Evolutionary conservation across 2,329 filamentous ascomycete genomes (phyloP).

Genomic region (Colletotrichum filicis): DNA sequence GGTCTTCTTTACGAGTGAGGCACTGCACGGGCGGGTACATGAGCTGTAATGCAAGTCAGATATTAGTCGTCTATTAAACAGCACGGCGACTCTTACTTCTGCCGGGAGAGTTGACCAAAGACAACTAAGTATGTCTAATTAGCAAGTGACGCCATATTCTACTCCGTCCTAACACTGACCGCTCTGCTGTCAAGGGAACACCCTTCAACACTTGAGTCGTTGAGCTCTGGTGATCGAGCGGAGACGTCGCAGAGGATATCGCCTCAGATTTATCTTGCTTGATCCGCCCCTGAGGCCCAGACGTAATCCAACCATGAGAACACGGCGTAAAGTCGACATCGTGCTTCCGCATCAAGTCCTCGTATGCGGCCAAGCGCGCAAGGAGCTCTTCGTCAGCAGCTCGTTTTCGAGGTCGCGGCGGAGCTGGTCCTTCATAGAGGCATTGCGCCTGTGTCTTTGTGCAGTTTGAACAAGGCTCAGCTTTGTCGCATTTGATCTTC

Average conservation of each 20-base stretch:
- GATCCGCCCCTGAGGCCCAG: constrained; percentile 1
- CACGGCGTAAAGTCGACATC: constrained; percentile 38
- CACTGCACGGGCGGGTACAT: constrained; percentile 36
- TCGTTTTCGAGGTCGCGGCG: constrained; percentile 40
- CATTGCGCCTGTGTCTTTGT: constrained; percentile 46
- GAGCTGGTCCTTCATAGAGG: constrained; percentile 37
- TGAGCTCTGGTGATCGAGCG: background rate
- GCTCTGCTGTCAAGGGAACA: background rate
- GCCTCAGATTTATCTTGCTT: background rate
- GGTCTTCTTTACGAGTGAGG: constrained; percentile 39
- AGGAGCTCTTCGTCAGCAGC: constrained; percentile 42
- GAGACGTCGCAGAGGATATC: background rate
- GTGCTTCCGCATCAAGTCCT: constrained; percentile 42
- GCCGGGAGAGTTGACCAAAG: constrained; percentile 11
- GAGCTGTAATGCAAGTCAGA: constrained; percentile 1
- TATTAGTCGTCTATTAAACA: accelerated
- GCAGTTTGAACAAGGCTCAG: constrained; percentile 56
- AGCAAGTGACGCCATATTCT: background rate
- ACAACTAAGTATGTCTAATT: background rate
- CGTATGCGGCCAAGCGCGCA: constrained; percentile 39
- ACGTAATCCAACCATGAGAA: constrained; percentile 41
- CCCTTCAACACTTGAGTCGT: background rate
- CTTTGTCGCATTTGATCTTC: constrained; percentile 55
- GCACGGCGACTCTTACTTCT: background rate
- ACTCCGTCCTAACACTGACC: background rate